Base-by-base conservation (phyloP, 768 basidiomycete species). In the Tricholomella constricta region DNA sequence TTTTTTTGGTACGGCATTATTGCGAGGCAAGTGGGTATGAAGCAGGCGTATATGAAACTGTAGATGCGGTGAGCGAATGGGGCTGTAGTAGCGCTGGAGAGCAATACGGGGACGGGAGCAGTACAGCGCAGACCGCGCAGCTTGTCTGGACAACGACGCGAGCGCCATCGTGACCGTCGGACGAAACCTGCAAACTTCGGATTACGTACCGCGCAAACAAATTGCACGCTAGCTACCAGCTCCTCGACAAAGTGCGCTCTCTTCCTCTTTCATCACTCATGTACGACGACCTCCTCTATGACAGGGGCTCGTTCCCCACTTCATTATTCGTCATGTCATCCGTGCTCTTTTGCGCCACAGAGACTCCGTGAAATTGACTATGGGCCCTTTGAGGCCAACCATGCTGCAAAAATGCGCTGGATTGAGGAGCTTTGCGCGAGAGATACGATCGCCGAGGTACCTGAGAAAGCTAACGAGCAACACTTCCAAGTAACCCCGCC, bases 401-500 rank as follows among this genome's bases (percentile, higher is more conserved):
- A 85, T 71, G 78, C 75, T 2, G 78, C 80, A 11, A 88, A 88
- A 63, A 85, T 86, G 82, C 68, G 76, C 45, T 87, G 80, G 77
- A 84, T 89, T 34, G 78, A 82, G 50, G 75, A 70, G 15, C 79
- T 86, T 22, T 76, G 78, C 19, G 69, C 72, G 0, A 69, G 81
- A 14, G 62, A 57, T 3, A 76, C 72, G 25, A 87, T 88, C 53
- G 85, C 86, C 3, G 83, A 81, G 54, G 74, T 80, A 10, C 78
- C 85, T 1, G 77, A 82, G 34, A 85, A 84, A 62, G 87, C 86
- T 17, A 89, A 89, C 57, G 83, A 88, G 62, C 87, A 88, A 65
- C 86, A 89, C 61, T 89, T 89, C 65, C 86, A 89, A 72, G 86
- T 85, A 51, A 58, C 66, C 65, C 11, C 25, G 29, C 32, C 5